Evolutionary conservation across 805 yeast genomes (phyloP).

Genomic region (Ogataea trehalophila): DNA sequence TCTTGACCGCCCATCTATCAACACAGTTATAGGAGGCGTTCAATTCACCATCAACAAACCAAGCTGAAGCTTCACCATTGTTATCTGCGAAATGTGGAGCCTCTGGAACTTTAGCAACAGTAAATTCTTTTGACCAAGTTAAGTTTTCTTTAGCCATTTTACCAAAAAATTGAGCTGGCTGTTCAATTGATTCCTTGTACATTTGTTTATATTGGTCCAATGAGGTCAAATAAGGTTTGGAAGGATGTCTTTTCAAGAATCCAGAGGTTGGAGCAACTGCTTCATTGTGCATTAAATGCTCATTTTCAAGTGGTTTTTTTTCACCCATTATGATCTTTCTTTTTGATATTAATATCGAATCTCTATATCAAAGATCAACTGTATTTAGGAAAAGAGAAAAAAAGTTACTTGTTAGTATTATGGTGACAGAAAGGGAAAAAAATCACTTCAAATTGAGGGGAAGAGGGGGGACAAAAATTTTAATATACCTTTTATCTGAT

Average conservation of each 20-base stretch:
- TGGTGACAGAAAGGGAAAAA: too few relatives aligned
- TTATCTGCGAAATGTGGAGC: slow-evolving; percentile 40
- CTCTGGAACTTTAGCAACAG: slow-evolving; percentile 40
- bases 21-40: slow-evolving; percentile 92
- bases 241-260: slow-evolving; percentile 37
- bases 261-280: slow-evolving; percentile 30
- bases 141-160: slow-evolving; percentile 44
- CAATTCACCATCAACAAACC: slow-evolving; percentile 77
- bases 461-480: too few relatives aligned
- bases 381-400: too few relatives aligned
- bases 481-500: too few relatives aligned
- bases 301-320: slow-evolving; percentile 28
- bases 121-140: slow-evolving; percentile 51
- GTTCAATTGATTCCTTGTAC: slow-evolving; percentile 52
- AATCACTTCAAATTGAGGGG: too few relatives aligned
- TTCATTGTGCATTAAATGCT: slow-evolving; percentile 28
- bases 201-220: slow-evolving; percentile 44
- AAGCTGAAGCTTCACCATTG: slow-evolving; percentile 51
- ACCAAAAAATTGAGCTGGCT: slow-evolving; percentile 54
- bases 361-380: background rate
- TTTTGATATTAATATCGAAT: background rate
- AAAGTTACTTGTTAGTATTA: background rate
- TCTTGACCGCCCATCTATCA: slow-evolving; percentile 87
- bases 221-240: slow-evolving; percentile 42
- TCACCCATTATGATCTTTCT: slow-evolving; percentile 9